Percentiles rank a stretch among this genome's conserved stretches.
phyloP scores from a whole-genome alignment of 2,329 filamentous ascomycete species.

The Neofusicoccum cordaticola region DNA sequence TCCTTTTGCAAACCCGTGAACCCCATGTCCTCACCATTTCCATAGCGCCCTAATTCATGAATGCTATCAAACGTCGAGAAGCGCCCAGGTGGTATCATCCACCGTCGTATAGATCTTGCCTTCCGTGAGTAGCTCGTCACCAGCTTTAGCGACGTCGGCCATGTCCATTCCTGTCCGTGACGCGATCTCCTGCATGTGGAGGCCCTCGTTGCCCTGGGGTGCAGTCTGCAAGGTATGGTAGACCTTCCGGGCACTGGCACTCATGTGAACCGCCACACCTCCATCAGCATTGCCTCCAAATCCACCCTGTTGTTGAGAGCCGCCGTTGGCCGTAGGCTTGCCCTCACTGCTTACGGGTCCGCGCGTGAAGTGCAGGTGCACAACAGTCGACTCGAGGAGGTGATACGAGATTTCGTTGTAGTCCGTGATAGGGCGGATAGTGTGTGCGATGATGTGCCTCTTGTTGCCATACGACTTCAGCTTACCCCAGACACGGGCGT shows the following conservation, averaged over 20 bases:
- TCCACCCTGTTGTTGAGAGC: slow-evolving; percentile 6
- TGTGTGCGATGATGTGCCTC: slow-evolving; percentile 74
- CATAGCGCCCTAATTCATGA: background rate
- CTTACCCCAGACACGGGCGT: slow-evolving; percentile 82
- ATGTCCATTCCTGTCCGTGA: slow-evolving; percentile 62
- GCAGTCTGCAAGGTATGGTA: slow-evolving; percentile 66
- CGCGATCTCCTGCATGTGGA: slow-evolving; percentile 77
- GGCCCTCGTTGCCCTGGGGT: slow-evolving; percentile 74
- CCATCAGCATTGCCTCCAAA: background rate
- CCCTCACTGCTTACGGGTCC: slow-evolving; percentile 55
- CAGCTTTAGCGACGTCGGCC: slow-evolving; percentile 70
- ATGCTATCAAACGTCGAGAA: slow-evolving; percentile 62
- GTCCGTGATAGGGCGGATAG: slow-evolving; percentile 75
- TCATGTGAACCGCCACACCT: slow-evolving; percentile 32
- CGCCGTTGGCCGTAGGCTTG: slow-evolving; percentile 27
- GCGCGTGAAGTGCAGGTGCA: slow-evolving; percentile 79
- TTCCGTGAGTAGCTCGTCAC: slow-evolving; percentile 72
- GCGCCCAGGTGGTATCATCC: slow-evolving; percentile 88
- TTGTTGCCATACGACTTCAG: slow-evolving; percentile 83
- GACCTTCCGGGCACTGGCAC: slow-evolving; percentile 62
- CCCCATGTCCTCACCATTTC: background rate
- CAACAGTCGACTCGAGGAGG: slow-evolving; percentile 81
- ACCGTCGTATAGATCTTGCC: slow-evolving; percentile 87
- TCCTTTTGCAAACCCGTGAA: background rate
- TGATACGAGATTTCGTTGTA: slow-evolving; percentile 94